Evolutionary conservation across 2,329 filamentous ascomycete species (phyloP), one percentile per base, ranked within the genome.

Genomic region (Onygenales sp.): DNA sequence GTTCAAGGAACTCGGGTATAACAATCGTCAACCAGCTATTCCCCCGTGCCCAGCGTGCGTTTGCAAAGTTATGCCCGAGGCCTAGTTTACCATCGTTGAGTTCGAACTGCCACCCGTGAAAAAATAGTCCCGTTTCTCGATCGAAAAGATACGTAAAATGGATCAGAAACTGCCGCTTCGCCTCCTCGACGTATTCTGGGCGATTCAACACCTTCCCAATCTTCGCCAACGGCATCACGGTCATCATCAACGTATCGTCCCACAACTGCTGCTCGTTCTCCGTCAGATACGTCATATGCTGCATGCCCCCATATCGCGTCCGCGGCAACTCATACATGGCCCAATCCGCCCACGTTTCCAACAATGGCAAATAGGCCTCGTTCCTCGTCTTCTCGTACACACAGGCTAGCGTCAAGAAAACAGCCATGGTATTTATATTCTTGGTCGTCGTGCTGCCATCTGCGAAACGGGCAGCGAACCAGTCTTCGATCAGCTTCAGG

Each of bases 201-300:
- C 86, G 75, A 56, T 80, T 75, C 2, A 92, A 77, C 3, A 89
- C 73, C 53, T 83, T 77, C 0, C 87, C 87, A 56, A 90, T 90
- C 72, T 91, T 91, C 14, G 86, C 86, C 14, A 91, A 75, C 1
- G 87, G 87, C 69, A 91, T 72, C 5, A 89, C 87, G 0, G 86
- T 90, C 87, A 92, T 92, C 87, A 92, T 91, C 44, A 92, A 75
- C 5, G 87, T 92, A 66, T 92, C 87, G 60, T 90, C 87, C 87
- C 87, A 92, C 21, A 91, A 75, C 72, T 91, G 85, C 66, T 88
- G 78, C 57, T 83, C 76, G 68, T 92, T 89, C 58, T 80, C 77
- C 2, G 81, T 78, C 35, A 84, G 70, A 61, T 90, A 90, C 0
- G 87, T 91, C 56, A 85, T 80, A 68, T 87, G 86, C 68, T 89